These are phyloP conservation scores for Stachybotrys elegans DNA, from an alignment of 2,329 filamentous ascomycete genomes.

Conservation along the genomic window DNA sequence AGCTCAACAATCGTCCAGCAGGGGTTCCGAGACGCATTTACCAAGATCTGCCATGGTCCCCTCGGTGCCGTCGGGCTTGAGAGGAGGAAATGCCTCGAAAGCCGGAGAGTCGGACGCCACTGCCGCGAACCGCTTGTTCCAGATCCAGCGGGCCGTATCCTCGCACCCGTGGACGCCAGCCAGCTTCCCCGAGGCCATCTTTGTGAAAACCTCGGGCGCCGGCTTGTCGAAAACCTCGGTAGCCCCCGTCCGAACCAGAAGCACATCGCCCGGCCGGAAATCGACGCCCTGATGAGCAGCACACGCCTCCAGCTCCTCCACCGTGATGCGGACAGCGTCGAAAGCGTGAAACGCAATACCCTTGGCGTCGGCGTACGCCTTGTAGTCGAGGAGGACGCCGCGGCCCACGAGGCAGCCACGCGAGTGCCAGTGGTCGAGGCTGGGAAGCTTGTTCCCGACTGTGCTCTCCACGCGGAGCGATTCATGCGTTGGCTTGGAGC, in stretches of 20 bases:
- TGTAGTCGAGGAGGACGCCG: constrained; percentile 53
- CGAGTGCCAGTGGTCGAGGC: constrained; percentile 45
- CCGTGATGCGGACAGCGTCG: constrained; percentile 46
- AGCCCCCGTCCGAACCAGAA: constrained; percentile 60
- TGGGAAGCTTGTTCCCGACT: constrained; percentile 27
- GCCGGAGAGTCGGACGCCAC: constrained; percentile 58
- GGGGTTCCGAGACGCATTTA: constrained; percentile 19
- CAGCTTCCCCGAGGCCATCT: constrained; percentile 21
- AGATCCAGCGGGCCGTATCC: constrained; percentile 59
- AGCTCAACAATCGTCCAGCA: background rate
- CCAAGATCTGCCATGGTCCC: constrained; percentile 29
- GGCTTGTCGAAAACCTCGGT: constrained; percentile 52
- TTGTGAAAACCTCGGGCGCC: constrained; percentile 25
- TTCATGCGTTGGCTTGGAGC: constrained; percentile 31
- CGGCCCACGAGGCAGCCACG: constrained; percentile 48
- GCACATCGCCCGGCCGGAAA: constrained; percentile 61
- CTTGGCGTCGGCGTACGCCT: constrained; percentile 42
- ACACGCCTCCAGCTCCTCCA: constrained; percentile 50
- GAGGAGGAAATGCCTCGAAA: constrained; percentile 59
- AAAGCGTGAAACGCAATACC: constrained; percentile 47
- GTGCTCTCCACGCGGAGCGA: constrained; percentile 19
- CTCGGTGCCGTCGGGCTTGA: constrained; percentile 33
- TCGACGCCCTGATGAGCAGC: constrained; percentile 57
- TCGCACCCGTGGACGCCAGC: constrained; percentile 40
- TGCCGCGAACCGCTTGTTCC: constrained; percentile 63